These are phyloP conservation scores for Spergularia bocconei DNA, from an alignment of 148 eudicot genomes.

Conservation along the genomic window DNA sequence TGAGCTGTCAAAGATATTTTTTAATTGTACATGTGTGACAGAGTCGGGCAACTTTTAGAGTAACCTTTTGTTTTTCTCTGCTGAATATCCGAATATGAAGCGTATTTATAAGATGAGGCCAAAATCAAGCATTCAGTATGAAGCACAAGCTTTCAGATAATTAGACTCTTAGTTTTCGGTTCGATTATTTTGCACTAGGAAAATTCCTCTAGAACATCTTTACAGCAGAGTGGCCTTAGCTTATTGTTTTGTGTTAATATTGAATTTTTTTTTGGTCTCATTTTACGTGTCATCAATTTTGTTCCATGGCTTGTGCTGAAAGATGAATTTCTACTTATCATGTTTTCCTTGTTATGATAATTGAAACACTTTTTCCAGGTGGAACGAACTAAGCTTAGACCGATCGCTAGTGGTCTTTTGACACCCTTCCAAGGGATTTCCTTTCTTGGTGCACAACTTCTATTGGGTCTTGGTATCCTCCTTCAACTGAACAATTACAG, in stretches of 20 bases:
- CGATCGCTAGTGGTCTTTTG: constrained; percentile 79
- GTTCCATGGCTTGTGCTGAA: not conserved
- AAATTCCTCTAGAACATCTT: not conserved
- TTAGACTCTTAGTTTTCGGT: not conserved
- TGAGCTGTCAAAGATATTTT: not conserved
- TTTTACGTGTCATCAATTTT: not conserved
- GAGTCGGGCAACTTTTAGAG: not conserved
- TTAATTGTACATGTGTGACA: not conserved
- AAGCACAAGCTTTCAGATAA: not conserved
- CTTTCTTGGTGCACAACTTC: constrained; percentile 74
- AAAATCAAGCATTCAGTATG: not conserved
- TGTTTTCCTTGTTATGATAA: not conserved
- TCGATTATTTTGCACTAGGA: not conserved
- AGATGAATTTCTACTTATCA: not conserved
- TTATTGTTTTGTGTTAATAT: not conserved
- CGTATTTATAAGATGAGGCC: not conserved
- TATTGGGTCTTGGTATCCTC: constrained; percentile 85
- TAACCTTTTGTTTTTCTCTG: not conserved
- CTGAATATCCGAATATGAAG: not conserved
- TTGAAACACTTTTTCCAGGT: constrained; percentile 40
- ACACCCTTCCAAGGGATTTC: constrained; percentile 72
- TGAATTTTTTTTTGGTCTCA: not conserved
- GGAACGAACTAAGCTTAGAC: constrained; percentile 70
- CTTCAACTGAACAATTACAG: constrained; percentile 77
- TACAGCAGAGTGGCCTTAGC: not conserved